Base-by-base conservation (phyloP, 768 basidiomycete species). In the Amanita rubescens region DNA sequence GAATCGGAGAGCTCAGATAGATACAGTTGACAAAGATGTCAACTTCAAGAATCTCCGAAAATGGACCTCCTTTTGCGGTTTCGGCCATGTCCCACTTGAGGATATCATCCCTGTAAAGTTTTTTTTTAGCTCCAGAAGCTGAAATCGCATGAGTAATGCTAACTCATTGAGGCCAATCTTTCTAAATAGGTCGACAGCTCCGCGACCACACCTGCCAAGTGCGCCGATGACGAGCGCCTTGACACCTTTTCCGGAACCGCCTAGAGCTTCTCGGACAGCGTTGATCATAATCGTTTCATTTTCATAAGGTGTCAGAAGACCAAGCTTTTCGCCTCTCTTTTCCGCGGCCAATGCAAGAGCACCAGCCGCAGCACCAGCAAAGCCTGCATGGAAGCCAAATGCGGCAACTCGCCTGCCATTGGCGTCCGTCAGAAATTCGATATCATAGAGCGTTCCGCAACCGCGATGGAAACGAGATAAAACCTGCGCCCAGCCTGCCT, bases 11-110 rank as follows among this genome's bases (percentile, higher is more conserved):
- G n/a, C 82, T 84, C 48, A 99, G 85, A 69, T 98, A 98, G 68
- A 99, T 99, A 78, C 96, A 98, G 75, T 99, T 99, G 77, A 98
- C 83, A 64, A 99, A 97, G 62, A 99, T 84, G 71, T 99, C 95
- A 58, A 93, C 95, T 58, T 92, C 91, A 25, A 98, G 79, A 55
- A 99, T 92, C 73, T 98, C 95, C 43, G 80, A 69, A 75, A 97
- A 98, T 0, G 96, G 96, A 2, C 96, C 96, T 27, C 94, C 94
- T 72, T 93, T 94, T 62, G 87, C 88, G 6, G 96, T 99, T 74
- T 99, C 96, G 2, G 77, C 88, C 76, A 99, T 72, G 69, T 99
- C 96, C 96, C 96, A 98, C 78, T 97, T 94, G 71, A 91, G 24
- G 62, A 99, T 96, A 65, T 98, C 84, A 53, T 90, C 82, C 59